Evolutionary conservation across 306 rosid species (phyloP), one percentile per base, ranked within the genome.

Genomic region (Fragaria vesca): DNA sequence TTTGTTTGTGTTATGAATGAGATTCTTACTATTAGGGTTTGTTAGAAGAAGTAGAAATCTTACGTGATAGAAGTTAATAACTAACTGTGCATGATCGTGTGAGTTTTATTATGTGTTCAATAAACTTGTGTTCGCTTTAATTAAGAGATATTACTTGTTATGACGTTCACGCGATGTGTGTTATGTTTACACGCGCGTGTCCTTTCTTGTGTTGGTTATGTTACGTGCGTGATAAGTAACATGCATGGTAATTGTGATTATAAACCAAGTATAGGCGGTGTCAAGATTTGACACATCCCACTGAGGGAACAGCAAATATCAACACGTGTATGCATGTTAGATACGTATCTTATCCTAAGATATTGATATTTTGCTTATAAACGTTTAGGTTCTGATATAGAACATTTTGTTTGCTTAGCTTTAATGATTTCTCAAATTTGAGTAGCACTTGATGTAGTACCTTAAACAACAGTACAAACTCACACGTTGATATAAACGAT

Each of bases 121-220:
- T 58, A 26, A 11, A 26, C 6, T 2, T 8, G 7, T 26, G 6
- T 60, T 4, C 1, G 6, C 16, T 24, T 12, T 12, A 10, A 1
- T 18, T 12, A 32, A 34, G 2, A n/a, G 0, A 10, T 52, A 18
- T 5, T 18, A 32, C 2, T 0, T 12, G 2, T 1, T 18, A 3
- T 0, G 10, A 9, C 3, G 0, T 20, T 72, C 32, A 0, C 32
- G 6, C 0, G 0, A n/a, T 30, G 30, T 11, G 18, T 3, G 18
- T 3, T 9, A 9, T 2, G 4, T 50, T 51, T 24, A 11, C 3
- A 9, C 11, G 3, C 51, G 12, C 11, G 0, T 4, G 15, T 2
- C 12, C 0, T 54, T 50, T 26, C 1, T 32, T 50, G 51, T 2
- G 17, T 51, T 18, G 11, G 10, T 3, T 58, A 12, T 8, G 16